Percentiles rank a stretch among this genome's conserved stretches.
Evolutionary conservation across 176 grass and related monocot species (phyloP).

Genomic region (Juncus inflexus): DNA sequence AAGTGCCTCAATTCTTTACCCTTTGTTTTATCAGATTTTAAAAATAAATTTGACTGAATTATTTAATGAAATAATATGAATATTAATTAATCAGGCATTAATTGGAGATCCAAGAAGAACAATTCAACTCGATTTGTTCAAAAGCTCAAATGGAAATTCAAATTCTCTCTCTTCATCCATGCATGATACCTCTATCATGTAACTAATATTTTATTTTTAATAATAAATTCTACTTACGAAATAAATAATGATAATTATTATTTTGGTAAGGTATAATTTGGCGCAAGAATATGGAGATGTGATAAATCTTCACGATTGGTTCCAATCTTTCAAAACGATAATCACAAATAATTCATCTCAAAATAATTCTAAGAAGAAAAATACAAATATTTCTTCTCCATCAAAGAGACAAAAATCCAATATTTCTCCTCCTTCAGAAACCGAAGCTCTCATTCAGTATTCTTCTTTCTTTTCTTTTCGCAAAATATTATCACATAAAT

Average conservation of each 20-base stretch:
- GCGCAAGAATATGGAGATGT: constrained; percentile 88
- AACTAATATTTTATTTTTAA: constrained; percentile 25
- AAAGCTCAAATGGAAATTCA: constrained; percentile 39
- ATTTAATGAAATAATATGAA: constrained; percentile 8
- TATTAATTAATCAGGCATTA: constrained; percentile 45
- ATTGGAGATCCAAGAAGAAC: constrained; percentile 83
- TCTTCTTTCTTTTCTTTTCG: not conserved
- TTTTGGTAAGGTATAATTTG: constrained; percentile 62
- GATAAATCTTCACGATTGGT: constrained; percentile 93
- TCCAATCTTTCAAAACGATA: constrained; percentile 63
- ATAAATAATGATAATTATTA: constrained; percentile 5
- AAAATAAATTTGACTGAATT: not conserved
- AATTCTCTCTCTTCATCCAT: constrained; percentile 46
- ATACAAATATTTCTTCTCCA: constrained; percentile 36
- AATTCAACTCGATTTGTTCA: constrained; percentile 86
- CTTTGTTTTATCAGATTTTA: no score
- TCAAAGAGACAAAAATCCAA: constrained; percentile 57
- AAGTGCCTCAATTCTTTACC: constrained; percentile 34
- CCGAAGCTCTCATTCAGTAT: constrained; percentile 65
- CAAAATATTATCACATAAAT: not conserved
- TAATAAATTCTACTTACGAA: constrained; percentile 11
- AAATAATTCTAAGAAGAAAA: constrained; percentile 39
- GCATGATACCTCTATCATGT: constrained; percentile 90
- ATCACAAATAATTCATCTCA: constrained; percentile 30
- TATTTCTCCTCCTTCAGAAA: constrained; percentile 23